These are phyloP conservation scores for Botrytis tulipae DNA, from an alignment of 2,329 filamentous ascomycete genomes.

Conservation along the genomic window DNA sequence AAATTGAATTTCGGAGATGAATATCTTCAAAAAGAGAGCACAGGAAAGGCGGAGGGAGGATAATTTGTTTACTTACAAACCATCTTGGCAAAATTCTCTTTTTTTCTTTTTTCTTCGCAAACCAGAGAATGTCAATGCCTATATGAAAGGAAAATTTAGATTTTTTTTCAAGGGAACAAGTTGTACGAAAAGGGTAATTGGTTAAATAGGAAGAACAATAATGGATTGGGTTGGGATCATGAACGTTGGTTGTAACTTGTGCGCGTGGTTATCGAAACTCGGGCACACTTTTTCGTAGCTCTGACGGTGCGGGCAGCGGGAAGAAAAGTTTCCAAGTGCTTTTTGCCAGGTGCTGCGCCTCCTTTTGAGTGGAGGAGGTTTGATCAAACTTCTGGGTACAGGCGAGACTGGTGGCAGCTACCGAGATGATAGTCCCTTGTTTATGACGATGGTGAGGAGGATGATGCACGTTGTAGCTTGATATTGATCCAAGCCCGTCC, in stretches of 20 bases:
- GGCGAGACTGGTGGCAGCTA: not conserved
- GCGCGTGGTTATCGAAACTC: constrained; percentile 6
- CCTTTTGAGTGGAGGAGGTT: constrained; percentile 14
- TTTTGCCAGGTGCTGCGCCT: constrained; percentile 12
- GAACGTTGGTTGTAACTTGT: not conserved
- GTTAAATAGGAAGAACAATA: not conserved
- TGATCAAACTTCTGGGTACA: constrained; percentile 3
- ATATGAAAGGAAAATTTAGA: not conserved
- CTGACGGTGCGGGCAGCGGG: not conserved
- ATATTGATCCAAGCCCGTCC: not conserved
- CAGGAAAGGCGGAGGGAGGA: constrained; percentile 5
- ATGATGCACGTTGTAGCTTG: not conserved
- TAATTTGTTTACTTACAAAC: constrained; percentile 27
- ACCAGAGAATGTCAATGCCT: not conserved
- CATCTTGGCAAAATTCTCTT: constrained; percentile 25
- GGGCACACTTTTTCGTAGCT: not conserved
- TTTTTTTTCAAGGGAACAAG: not conserved
- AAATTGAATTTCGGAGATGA: not conserved
- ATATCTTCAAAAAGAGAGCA: constrained; percentile 26
- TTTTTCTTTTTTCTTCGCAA: not conserved
- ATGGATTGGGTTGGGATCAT: constrained; percentile 6
- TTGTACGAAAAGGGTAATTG: not conserved
- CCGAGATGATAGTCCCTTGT: not conserved
- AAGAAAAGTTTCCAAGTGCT: not conserved
- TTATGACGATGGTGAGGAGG: not conserved